Percentiles rank a stretch among this genome's conserved stretches.
These are phyloP conservation scores for Rhododendron ovatum DNA, from an alignment of 148 eudicot genomes.

Conservation along the genomic window DNA sequence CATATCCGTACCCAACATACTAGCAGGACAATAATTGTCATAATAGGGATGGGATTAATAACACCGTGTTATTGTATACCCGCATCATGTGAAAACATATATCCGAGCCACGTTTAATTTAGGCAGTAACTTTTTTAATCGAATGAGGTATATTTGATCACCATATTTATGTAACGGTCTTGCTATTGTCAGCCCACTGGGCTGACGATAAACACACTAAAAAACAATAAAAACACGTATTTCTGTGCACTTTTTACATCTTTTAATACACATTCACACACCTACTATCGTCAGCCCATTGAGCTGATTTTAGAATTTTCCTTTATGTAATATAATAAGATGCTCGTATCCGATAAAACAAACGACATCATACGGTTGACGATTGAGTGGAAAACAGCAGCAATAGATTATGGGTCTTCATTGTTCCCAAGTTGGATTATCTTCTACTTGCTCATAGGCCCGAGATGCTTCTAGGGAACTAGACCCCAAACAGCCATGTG, in stretches of 20 bases:
- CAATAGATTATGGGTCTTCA: background rate
- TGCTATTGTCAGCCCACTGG: too few relatives aligned
- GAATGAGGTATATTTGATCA: background rate
- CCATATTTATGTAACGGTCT: background rate
- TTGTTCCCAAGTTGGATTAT: background rate
- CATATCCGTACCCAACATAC: background rate
- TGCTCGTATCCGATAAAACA: background rate
- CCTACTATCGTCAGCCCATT: too few relatives aligned
- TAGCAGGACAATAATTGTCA: background rate
- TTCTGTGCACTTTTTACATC: too few relatives aligned
- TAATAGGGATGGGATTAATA: background rate
- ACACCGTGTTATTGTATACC: background rate
- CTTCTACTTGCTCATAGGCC: background rate
- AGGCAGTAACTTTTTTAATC: background rate
- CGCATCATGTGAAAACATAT: background rate
- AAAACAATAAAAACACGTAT: too few relatives aligned
- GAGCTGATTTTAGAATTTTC: too few relatives aligned
- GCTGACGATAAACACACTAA: too few relatives aligned
- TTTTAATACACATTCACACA: too few relatives aligned
- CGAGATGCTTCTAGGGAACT: background rate
- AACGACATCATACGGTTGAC: background rate
- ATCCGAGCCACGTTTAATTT: background rate
- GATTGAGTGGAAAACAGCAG: background rate
- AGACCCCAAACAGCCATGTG: background rate
- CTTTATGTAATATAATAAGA: background rate